Conservation (phyloP, 2,329 filamentous ascomycete species). For the Seiridium cupressi region DNA sequence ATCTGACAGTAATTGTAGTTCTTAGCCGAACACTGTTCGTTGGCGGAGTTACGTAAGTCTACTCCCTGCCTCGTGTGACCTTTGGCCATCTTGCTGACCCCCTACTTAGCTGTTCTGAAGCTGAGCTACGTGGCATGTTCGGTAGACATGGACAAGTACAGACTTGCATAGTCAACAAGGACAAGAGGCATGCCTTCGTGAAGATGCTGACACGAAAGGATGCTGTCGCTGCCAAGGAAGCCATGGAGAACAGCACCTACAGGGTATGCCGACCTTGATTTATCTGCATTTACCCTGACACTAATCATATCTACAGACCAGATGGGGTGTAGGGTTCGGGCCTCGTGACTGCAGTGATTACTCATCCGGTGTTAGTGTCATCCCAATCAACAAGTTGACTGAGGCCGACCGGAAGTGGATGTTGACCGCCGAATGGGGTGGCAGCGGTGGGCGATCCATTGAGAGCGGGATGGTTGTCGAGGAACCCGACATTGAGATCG, state of each 20-base stretch:
- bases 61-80: neutral
- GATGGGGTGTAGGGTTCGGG: constrained; percentile 97
- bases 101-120: constrained; percentile 64
- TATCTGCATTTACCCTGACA: neutral
- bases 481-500: constrained; percentile 98
- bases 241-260: constrained; percentile 79
- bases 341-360: constrained; percentile 98
- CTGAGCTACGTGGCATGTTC: constrained; percentile 80
- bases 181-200: constrained; percentile 97
- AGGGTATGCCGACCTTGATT: constrained; percentile 52
- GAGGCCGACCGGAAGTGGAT: constrained; percentile 98
- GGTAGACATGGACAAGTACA: constrained; percentile 82
- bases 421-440: constrained; percentile 87
- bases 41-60: constrained; percentile 82
- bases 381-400: constrained; percentile 88
- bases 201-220: constrained; percentile 94
- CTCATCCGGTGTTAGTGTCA: constrained; percentile 84
- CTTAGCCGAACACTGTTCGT: constrained; percentile 94
- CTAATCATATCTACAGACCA: constrained; percentile 56
- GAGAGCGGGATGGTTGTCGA: constrained; percentile 86
- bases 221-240: constrained; percentile 78
- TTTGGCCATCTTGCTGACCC: neutral
- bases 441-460: constrained; percentile 80
- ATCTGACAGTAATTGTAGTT: constrained; percentile 46
- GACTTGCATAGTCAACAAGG: constrained; percentile 96